Evolutionary conservation across 2,329 filamentous ascomycete genomes (phyloP), one percentile per base, ranked within the genome.

Genomic region (Clarireedia homoeocarpa): DNA sequence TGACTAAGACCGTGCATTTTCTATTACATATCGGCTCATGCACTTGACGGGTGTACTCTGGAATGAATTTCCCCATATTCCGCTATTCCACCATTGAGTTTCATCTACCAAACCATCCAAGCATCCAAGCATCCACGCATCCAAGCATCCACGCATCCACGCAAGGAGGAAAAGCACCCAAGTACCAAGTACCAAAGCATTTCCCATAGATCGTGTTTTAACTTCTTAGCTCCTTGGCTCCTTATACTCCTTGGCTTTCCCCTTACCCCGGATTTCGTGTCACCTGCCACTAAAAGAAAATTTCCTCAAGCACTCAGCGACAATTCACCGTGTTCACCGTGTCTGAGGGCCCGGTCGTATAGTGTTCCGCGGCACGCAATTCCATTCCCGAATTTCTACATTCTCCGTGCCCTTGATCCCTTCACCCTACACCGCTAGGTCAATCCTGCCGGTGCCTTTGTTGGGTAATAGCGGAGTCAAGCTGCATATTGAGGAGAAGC

Each of bases 1-100:
- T 67, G 63, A 66, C 65, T 63, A 61, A 62, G 42, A 47, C 49
- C 51, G 34, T 64, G 62, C 64, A 63, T 58, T 60, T 62, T 38
- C 38, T 45, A 64, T 67, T 64, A 65, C 63, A 59, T 24, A 62
- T 59, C 53, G 44, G 46, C 45, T 24, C 40, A 30, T 53, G 23
- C 51, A 20, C 15, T 42, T 20, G 20, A 10, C 39, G 20, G 14
- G 17, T 20, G 9, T 17, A 9, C 20, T 20, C 9, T 42, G 20
- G n/a, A 38, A n/a, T 42, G 39, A 54, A 39, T 20, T 48, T 57
- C 36, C 39, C 36, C 23, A 47, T 14, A 42, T 39, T 20, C 38
- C 23, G 40, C 20, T n/a, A 27, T 24, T 38, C 36, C 27, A 49
- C 34, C 39, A 52, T 55, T 34, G 38, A 50, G 38, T 44, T 27